A percentile compares a stretch with the other conserved stretches of the same genome.
phyloP scores from a whole-genome alignment of 768 basidiomycete genomes.

The Tulasnella sp. region DNA sequence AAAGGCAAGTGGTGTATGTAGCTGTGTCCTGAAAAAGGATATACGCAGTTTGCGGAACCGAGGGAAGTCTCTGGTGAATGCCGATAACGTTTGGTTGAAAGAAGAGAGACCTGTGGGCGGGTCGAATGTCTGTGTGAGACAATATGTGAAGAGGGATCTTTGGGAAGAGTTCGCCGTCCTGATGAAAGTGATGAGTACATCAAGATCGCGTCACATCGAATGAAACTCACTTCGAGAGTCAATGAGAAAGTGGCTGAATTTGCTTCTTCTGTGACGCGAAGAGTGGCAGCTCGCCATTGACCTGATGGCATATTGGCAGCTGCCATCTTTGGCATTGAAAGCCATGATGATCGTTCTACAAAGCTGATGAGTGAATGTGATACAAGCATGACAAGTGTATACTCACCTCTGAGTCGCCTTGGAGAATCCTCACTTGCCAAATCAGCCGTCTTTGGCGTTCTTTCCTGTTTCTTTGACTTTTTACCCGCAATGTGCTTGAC shows the following conservation, averaged over 20 bases:
- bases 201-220: not conserved
- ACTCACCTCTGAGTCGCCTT: no score
- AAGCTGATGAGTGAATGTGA: no score
- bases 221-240: not conserved
- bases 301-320: not conserved
- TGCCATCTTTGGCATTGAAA: not conserved
- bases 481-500: no score
- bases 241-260: not conserved
- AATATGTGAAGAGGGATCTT: constrained; percentile 60
- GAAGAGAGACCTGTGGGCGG: constrained; percentile 61
- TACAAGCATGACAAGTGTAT: no score
- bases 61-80: constrained; percentile 31
- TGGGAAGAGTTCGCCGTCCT: constrained; percentile 55
- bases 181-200: not conserved
- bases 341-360: not conserved
- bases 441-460: no score
- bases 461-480: no score
- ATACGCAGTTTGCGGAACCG: constrained; percentile 28
- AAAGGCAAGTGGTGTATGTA: constrained; percentile 58
- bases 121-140: constrained; percentile 69
- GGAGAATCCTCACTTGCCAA: no score
- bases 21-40: constrained; percentile 56
- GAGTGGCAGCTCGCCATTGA: not conserved
- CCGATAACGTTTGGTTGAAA: constrained; percentile 62
- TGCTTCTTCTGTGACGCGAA: not conserved